Evolutionary conservation across 1,284 basidiomycete species (phyloP), one percentile per base, ranked within the genome.

Genomic region (Fomitopsis palustris): DNA sequence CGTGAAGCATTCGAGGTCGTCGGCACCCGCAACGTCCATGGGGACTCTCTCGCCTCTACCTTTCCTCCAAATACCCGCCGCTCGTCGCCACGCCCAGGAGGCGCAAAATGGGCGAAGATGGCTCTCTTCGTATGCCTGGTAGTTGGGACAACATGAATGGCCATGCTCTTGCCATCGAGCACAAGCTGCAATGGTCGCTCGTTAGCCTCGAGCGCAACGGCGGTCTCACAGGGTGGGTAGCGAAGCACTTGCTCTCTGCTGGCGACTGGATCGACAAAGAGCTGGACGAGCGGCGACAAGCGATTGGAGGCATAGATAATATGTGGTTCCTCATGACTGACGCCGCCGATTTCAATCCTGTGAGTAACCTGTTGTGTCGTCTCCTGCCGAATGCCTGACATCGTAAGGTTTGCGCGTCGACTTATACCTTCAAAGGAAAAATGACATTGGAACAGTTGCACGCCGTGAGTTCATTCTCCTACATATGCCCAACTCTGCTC

Each of bases 301-400:
- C 61, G 37, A 69, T 70, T 31, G 69, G 67, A 4, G 71, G 71
- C 1, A 64, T 72, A 7, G 71, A 72, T 63, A 70, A 72, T 55
- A 58, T 72, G 60, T 72, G 69, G 69, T 60, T 72, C 27, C 61
- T 70, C 38, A 55, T 72, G 39, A 58, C 59, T 3, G 69, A 69
- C 35, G 60, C 63, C 5, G 64, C 69, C 1, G 69, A 71, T 55
- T 72, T 72, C 58, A 72, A 72, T 53, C 70, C 71, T 1, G 71
- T 72, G 43, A 56, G 45, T 49, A 19, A 42, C 49, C 17, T 33
- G 12, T 16, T 17, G 23, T 10, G 9, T 14, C 14, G 38, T 21
- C 17, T 25, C 25, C 27, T 25, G 21, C 12, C 19, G 17, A 9
- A 27, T 45, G 8, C 12, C 45, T 1, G 29, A 41, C 7, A 4